Base-by-base conservation (phyloP, 2,329 filamentous ascomycete species). In the Ascochyta pisi region DNA sequence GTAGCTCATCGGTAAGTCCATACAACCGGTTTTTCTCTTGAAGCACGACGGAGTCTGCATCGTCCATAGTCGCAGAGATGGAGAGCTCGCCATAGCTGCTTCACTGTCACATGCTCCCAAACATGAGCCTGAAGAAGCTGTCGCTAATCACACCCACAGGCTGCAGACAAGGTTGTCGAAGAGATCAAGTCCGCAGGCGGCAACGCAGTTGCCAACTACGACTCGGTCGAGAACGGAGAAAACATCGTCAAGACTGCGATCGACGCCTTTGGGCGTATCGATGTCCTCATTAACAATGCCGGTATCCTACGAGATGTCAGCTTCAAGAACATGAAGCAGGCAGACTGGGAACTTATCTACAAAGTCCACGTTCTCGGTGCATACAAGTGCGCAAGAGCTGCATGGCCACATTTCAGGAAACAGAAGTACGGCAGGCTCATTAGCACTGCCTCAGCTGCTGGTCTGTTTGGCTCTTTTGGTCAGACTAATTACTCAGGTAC, bases 301-400 rank as follows among this genome's bases (percentile, higher is more conserved):
- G 94, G 95, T 73, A 98, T 98, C 73, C 84, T 96, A 58, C 89
- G 94, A 59, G 93, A 98, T 80, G 78, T 98, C 74, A 94, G 91
- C 84, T 98, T 99, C 83, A 96, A 96, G 86, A 98, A 98, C 81
- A 96, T 98, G 86, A 95, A 89, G 77, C 95, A 99, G 77, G 80
- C 89, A 74, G 95, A 99, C 78, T 99, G 95, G 95, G 94, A 99
- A 75, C 81, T 97, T 66, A 90, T 97, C 75, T 91, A 94, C 79
- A 89, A 87, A 76, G 94, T 98, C 54, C 94, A 99, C 79, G 88
- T 97, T 69, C 90, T 87, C 74, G 95, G 95, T 68, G 89, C 92
- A 71, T 99, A 96, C 85, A 98, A 96, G 86, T 96, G 91, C 77
- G 85, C 95, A 59, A 89, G 88, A 77, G 95, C 95, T 61, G 95